phyloP scores from a whole-genome alignment of 1,284 basidiomycete species.

The Microbotryum intermedium region DNA sequence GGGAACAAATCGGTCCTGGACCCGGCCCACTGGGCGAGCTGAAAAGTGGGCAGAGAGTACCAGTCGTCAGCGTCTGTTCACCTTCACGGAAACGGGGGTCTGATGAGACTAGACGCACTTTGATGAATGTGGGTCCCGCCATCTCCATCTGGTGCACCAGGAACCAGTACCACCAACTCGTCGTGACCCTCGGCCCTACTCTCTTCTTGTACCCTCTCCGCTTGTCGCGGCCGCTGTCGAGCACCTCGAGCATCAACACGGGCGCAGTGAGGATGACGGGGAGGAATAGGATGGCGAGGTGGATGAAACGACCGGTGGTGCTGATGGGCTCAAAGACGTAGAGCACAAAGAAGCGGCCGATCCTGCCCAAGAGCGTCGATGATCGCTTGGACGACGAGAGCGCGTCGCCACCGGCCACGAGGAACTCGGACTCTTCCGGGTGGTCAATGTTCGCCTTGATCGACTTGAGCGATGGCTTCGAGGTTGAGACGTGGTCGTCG shows the following conservation, averaged over 20 bases:
- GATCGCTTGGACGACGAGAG: neutral
- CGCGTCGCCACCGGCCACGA: slow-evolving; percentile 2
- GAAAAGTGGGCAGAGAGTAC: slow-evolving; percentile 10
- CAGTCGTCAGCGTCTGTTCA: neutral
- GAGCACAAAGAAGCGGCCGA: slow-evolving; percentile 7
- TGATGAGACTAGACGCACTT: slow-evolving; percentile 48
- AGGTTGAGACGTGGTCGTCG: neutral
- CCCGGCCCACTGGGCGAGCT: slow-evolving; percentile 98
- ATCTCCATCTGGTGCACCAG: slow-evolving; percentile 83
- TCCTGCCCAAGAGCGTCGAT: neutral
- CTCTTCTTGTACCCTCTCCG: slow-evolving; percentile 31
- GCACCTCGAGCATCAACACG: slow-evolving; percentile 63
- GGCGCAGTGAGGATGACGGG: slow-evolving; percentile 79
- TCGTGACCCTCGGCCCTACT: slow-evolving; percentile 53
- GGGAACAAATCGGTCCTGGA: slow-evolving; percentile 93
- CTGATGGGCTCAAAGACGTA: slow-evolving; percentile 76
- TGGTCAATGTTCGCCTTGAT: slow-evolving; percentile 23
- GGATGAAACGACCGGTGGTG: slow-evolving; percentile 73
- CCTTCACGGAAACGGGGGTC: neutral
- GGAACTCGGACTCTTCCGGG: slow-evolving; percentile 26
- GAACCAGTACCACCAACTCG: slow-evolving; percentile 81
- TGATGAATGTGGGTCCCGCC: slow-evolving; percentile 95
- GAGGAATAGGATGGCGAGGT: slow-evolving; percentile 72
- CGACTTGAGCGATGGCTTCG: slow-evolving; percentile 16
- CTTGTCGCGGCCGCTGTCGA: slow-evolving; percentile 37